Conservation (phyloP, 352 stramenopile species). For the Globisporangium nodosum region DNA sequence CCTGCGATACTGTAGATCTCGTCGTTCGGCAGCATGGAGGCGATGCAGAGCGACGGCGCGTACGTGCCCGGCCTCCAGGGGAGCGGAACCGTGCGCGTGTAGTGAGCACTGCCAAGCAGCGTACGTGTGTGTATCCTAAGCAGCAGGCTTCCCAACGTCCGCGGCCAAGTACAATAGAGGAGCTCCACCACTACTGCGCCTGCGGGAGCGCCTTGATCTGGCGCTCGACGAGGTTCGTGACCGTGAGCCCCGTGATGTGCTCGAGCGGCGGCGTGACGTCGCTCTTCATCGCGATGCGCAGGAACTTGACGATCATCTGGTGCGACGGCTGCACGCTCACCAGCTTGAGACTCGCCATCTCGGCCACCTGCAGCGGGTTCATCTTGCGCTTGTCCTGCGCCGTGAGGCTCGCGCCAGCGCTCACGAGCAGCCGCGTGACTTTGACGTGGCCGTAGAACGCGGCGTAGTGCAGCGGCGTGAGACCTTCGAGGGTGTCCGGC, state of each 20-base stretch:
- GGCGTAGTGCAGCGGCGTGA: conserved; percentile 68
- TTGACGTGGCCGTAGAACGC: conserved; percentile 77
- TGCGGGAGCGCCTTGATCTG: conserved; percentile 52
- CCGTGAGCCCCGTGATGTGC: conserved; percentile 66
- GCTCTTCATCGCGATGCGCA: conserved; percentile 76
- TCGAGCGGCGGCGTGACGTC: conserved; percentile 68
- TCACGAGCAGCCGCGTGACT: conserved; percentile 50
- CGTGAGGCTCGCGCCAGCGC: conserved; percentile 45
- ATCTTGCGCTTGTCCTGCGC: conserved; percentile 51
- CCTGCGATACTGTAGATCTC: conserved; percentile 19
- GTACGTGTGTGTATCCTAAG: too few species aligned
- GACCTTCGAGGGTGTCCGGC: conserved; percentile 41
- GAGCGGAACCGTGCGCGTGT: conserved; percentile 33
- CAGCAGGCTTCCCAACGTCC: neutral
- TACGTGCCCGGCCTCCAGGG: conserved; percentile 27
- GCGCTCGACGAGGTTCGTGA: conserved; percentile 54
- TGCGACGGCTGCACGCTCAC: conserved; percentile 74
- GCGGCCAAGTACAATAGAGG: conserved; percentile 4
- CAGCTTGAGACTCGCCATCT: conserved; percentile 75
- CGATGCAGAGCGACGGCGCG: conserved; percentile 32
- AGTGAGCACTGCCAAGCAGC: neutral
- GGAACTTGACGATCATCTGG: conserved; percentile 80
- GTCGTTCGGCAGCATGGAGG: conserved; percentile 45
- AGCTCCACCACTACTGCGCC: conserved; percentile 5
- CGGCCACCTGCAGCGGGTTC: conserved; percentile 62